These are phyloP conservation scores for Trichoderma asperelloides DNA, from an alignment of 495 filamentous ascomycete genomes.

Conservation along the genomic window DNA sequence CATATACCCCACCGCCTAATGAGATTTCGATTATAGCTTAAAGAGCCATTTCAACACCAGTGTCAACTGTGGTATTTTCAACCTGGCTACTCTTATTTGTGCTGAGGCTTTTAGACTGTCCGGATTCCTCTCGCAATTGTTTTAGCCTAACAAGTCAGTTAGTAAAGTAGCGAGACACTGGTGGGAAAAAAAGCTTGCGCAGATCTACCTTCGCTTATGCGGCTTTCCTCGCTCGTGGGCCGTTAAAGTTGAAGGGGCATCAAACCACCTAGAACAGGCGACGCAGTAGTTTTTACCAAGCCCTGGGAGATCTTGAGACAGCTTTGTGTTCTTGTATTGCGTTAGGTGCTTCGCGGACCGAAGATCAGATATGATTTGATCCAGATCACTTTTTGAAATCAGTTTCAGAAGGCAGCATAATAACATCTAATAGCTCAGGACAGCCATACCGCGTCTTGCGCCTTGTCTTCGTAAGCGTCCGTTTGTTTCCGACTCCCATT, in stretches of 20 bases:
- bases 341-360: neutral
- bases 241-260: neutral
- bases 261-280: neutral
- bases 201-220: neutral
- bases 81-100: neutral
- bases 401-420: neutral
- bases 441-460: neutral
- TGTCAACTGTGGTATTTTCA: neutral
- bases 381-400: neutral
- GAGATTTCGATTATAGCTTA: neutral
- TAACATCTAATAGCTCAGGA: neutral
- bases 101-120: neutral
- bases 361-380: neutral
- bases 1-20: neutral
- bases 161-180: neutral
- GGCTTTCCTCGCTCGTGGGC: neutral
- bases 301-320: neutral
- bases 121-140: neutral
- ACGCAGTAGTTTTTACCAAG: neutral
- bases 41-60: neutral
- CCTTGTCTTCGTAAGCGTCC: neutral
- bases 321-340: neutral
- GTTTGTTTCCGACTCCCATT: conserved; percentile 3
- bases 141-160: neutral
- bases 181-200: neutral